Evolutionary conservation across 2,329 filamentous ascomycete genomes (phyloP), one percentile per base, ranked within the genome.

Genomic region (Talaromyces verruculosus): DNA sequence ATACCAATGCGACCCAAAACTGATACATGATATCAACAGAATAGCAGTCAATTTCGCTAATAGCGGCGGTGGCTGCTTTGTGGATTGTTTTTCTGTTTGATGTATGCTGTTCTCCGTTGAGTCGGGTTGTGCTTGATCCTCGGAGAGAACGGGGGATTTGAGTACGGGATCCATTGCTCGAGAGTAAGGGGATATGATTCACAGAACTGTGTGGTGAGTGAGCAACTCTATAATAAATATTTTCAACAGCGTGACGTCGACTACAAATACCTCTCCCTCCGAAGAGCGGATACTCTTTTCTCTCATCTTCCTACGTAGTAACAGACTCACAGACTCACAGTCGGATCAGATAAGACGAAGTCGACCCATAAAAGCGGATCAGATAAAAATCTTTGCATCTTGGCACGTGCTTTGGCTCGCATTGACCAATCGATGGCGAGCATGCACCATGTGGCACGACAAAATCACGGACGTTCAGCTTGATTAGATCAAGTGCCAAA

Each of bases 1-100:
- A 68, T 85, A 87, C 85, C 86, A 88, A 25, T 84, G 82, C 0
- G 84, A 84, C 0, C 86, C 86, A 69, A 88, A 88, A 0, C 86
- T 85, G 68, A 88, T 86, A 35, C 71, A 76, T 2, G 73, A 74
- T 19, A 76, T 75, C 15, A 76, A 60, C 1, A 85, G 58, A 2
- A 88, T 82, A 0, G 85, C 80, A 8, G 77, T 72, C 15, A 84
- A 63, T 68, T 77, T 80, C 15, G 53, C 53, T 37, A 39, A 8
- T 22, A 57, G 53, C 33, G 53, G 53, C n/a, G 53, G 53, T 1
- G 53, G 53, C 11, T 57, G 53, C 30, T 57, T 57, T 22, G 53
- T 37, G 11, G 33, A 3, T 7, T 39, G 30, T 10, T 57, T 37
- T 57, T 57, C 53, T 22, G 53, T 25, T 15, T 37, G 53, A 25